Evolutionary conservation across 2,329 filamentous ascomycete genomes (phyloP), one percentile per base, ranked within the genome.

Genomic region (Beauveria bassiana): DNA sequence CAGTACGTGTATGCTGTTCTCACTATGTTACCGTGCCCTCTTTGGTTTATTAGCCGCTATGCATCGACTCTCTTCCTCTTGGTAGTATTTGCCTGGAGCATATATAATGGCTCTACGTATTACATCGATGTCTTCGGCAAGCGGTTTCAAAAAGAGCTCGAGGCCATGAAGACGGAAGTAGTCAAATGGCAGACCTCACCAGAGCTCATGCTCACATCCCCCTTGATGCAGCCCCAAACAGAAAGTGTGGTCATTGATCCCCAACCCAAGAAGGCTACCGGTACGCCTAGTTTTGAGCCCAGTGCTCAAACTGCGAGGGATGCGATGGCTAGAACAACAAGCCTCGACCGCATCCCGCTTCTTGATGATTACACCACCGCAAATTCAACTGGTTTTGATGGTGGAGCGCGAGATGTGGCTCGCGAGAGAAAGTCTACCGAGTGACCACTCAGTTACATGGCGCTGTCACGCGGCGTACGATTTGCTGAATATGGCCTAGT

Each of bases 81-180:
- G 60, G 77, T 84, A 2, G 86, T 99, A n/a, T 98, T 99, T 70
- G 81, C 86, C 49, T 97, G 93, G 92, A 96, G 91, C 68, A 89
- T 97, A 61, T 96, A 97, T 78, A 99, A 99, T 68, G 95, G 95
- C 38, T 91, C 95, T 20, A 98, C 93, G 0, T 99, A 90, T 74
- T 99, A 99, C 75, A 98, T 99, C 70, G 95, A 99, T 69, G 91
- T 98, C 1, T 99, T 98, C 72, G 95, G 96, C 59, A 96, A 90
- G 69, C 86, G 93, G 2, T 98, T 99, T 80, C 91, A 99, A 78
- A 96, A 93, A 71, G 95, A 99, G 74, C 81, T 99, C 14, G 93
- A 99, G 72, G 83, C 88, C 58, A 83, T 99, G 77, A 93, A 89
- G 75, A 85, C 85, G 61, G 95, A 99, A 70, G 92, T 99, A 9